phyloP scores from a whole-genome alignment of 1,284 basidiomycete species.

The Vanrija sp. region DNA sequence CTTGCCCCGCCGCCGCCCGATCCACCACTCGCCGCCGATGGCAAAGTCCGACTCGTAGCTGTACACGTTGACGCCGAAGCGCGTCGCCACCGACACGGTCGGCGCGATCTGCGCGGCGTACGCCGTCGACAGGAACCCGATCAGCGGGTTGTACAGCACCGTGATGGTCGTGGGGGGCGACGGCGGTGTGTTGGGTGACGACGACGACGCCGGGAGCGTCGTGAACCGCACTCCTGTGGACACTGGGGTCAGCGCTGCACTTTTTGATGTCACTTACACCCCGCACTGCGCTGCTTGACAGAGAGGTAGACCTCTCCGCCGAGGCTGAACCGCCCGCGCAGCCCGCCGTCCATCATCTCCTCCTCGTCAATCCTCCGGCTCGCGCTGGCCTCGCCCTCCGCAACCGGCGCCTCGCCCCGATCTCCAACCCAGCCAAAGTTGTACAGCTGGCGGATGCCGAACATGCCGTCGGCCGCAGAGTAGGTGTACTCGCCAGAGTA shows the following conservation, averaged over 20 bases:
- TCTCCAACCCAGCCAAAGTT: slow-evolving; percentile 66
- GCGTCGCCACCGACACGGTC: slow-evolving; percentile 80
- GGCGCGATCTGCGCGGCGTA: slow-evolving; percentile 83
- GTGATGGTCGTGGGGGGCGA: slow-evolving; percentile 85
- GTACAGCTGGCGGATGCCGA: slow-evolving; percentile 82
- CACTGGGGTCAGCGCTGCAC: slow-evolving; percentile 53
- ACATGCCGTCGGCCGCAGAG: slow-evolving; percentile 89
- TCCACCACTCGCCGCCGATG: slow-evolving; percentile 92
- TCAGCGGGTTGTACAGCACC: slow-evolving; percentile 91
- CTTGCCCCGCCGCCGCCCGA: slow-evolving; percentile 53
- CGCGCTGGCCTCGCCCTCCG: slow-evolving; percentile 33
- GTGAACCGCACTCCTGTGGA: slow-evolving; percentile 91
- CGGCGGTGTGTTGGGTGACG: slow-evolving; percentile 54
- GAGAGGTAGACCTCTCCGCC: slow-evolving; percentile 94
- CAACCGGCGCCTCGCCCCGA: slow-evolving; percentile 10
- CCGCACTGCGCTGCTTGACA: slow-evolving; percentile 85
- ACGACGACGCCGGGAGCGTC: slow-evolving; percentile 38
- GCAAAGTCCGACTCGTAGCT: slow-evolving; percentile 95
- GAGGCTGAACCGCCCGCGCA: slow-evolving; percentile 82
- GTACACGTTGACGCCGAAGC: slow-evolving; percentile 96
- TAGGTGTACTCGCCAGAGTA: slow-evolving; percentile 94
- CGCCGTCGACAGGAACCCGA: slow-evolving; percentile 86
- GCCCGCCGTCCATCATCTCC: slow-evolving; percentile 79
- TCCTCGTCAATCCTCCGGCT: slow-evolving; percentile 65
- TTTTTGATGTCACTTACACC: slow-evolving; percentile 58